Conservation (phyloP, 345 rosid species). For the Bretschneidera sinensis region DNA sequence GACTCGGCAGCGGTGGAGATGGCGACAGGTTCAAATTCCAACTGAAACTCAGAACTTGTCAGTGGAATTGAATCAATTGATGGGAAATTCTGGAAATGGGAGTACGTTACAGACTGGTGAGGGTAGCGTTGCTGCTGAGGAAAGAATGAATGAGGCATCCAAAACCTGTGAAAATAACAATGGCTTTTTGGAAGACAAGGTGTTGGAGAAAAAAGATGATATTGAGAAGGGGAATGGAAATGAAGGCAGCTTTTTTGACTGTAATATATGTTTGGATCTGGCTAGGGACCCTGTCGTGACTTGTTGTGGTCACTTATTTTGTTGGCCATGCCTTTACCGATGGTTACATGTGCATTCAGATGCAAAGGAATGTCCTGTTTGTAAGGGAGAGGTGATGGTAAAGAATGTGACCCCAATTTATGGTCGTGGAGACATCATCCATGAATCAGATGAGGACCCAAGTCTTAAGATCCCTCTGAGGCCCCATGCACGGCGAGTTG, state of each 20-base stretch:
- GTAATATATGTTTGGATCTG: constrained; percentile 81
- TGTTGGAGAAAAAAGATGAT: constrained; percentile 48
- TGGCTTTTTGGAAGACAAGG: constrained; percentile 50
- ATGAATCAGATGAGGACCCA: constrained; percentile 51
- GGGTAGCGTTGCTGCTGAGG: constrained; percentile 75
- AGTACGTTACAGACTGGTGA: constrained; percentile 73
- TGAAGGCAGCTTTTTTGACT: constrained; percentile 76
- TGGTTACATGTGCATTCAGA: constrained; percentile 72
- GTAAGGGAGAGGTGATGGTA: constrained; percentile 82
- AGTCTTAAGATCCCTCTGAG: constrained; percentile 68
- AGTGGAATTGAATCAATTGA: constrained; percentile 54
- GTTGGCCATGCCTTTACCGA: constrained; percentile 88
- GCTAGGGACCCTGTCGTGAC: constrained; percentile 88
- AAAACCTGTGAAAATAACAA: constrained; percentile 69
- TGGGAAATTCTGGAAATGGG: constrained; percentile 41
- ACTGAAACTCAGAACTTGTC: constrained; percentile 41
- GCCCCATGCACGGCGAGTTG: constrained; percentile 76
- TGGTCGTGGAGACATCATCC: constrained; percentile 61
- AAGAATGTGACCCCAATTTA: constrained; percentile 83
- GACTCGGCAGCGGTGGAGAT: constrained; percentile 42
- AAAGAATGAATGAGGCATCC: constrained; percentile 48
- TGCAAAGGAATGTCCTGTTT: constrained; percentile 93
- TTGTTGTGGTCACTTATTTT: constrained; percentile 90
- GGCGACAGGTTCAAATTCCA: constrained; percentile 47
- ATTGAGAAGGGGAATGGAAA: constrained; percentile 45